Base-by-base conservation (phyloP, 768 basidiomycete genomes). In the Phlebiopsis gigantea region DNA sequence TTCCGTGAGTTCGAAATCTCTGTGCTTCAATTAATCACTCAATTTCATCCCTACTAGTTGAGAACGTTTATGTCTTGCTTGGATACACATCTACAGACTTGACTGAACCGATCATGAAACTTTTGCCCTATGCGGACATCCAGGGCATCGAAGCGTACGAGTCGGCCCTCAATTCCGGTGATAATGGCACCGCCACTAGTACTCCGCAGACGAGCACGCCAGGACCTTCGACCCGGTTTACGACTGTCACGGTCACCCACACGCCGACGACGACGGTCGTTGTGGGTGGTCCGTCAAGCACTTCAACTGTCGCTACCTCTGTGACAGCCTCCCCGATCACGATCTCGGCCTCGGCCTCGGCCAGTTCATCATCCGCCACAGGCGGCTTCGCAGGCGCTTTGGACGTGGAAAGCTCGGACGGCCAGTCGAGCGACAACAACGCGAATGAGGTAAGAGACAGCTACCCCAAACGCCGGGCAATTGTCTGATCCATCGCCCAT, bases 241-340 rank as follows among this genome's bases (percentile, higher is more conserved):
- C 59, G 2, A 57, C 49, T 17, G 44, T 48, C 8, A 61, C 59
- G 25, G 31, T 61, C 51, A 48, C 56, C 2, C 49, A 52, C 17
- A 56, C 59, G 5, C 59, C 59, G 22, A 56, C 59, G 30, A 57
- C 55, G 5, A 56, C 55, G 8, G 48, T 57, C 22, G 12, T n/a
- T 39, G 19, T 56, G 3, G 46, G 50, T 17, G 19, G 31, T 17
- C 52, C 57, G 22, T 24, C 17, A 5, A 28, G 34, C 48, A 29
- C 51, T n/a, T 24, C 46, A 12, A 17, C 39, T 7, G 24, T 29
- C 15, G 17, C 12, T 1, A 15, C 48, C 10, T 6, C 10, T 42
- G 39, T 39, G 15, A 14, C 17, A 14, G 19, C 47, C 21, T 10
- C 24, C n/a, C 5, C 50, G 17, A n/a, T 42, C 34, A 15, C 56